A percentile compares a stretch with the other conserved stretches of the same genome.
Evolutionary conservation across 2,329 filamentous ascomycete genomes (phyloP).

Genomic region (Pestalotiopsis fici): DNA sequence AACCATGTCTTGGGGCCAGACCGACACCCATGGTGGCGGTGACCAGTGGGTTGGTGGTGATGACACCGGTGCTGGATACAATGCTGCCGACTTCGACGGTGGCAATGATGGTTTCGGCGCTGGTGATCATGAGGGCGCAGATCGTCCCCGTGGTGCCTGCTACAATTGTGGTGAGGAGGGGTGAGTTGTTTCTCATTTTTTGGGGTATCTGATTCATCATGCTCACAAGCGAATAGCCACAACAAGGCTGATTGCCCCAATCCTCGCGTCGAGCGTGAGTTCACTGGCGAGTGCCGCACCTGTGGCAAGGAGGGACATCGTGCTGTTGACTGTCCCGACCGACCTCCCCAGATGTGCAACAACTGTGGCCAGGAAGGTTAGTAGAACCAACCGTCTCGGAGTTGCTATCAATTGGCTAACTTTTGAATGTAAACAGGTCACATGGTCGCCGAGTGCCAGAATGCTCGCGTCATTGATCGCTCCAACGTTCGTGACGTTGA

Average conservation of each 20-base stretch:
- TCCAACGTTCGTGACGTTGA: conserved; percentile 48
- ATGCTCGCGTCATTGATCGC: conserved; percentile 59
- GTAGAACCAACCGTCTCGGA: conserved; percentile 10
- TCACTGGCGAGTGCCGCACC: conserved; percentile 33
- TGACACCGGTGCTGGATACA: background rate
- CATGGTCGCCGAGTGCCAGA: conserved; percentile 54
- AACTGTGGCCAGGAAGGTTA: conserved; percentile 64
- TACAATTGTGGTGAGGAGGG: conserved; percentile 61
- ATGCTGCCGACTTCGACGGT: background rate
- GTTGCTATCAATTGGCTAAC: conserved; percentile 10
- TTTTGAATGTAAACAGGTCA: conserved; percentile 47
- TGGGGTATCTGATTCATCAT: background rate
- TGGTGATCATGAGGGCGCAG: conserved; percentile 15
- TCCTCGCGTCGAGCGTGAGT: conserved; percentile 39
- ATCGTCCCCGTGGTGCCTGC: conserved; percentile 42
- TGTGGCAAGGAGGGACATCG: conserved; percentile 54
- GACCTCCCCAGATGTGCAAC: conserved; percentile 49
- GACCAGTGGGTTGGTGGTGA: conserved; percentile 3
- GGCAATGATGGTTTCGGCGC: conserved; percentile 7
- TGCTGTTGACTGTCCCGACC: conserved; percentile 24
- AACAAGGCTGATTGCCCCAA: conserved; percentile 64
- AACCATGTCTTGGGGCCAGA: conserved; percentile 8
- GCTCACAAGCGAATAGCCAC: conserved; percentile 44
- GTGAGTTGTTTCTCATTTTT: conserved; percentile 27
- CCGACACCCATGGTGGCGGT: background rate